A percentile compares a stretch with the other conserved stretches of the same genome.
Evolutionary conservation across 2,329 filamentous ascomycete genomes (phyloP).

Genomic region (Plectosphaerella cucumerina): DNA sequence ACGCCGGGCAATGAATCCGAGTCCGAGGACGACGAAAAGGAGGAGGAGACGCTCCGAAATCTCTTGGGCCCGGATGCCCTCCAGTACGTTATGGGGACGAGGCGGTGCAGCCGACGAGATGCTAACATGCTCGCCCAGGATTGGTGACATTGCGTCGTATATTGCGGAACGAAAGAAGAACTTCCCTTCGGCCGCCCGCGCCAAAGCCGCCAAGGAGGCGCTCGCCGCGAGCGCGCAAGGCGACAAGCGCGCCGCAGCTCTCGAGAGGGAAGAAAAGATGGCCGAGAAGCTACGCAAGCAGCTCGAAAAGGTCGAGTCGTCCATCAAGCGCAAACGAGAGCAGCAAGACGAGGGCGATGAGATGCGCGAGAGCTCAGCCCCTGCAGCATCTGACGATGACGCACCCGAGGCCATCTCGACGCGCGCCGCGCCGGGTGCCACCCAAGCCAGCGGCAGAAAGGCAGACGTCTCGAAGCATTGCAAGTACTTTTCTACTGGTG

Average conservation of each 20-base stretch:
- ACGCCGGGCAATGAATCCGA: slow-evolving; percentile 62
- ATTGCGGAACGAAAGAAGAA: slow-evolving; percentile 74
- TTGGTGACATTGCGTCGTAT: slow-evolving; percentile 73
- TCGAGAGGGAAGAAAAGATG: slow-evolving; percentile 56
- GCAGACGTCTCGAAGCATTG: slow-evolving; percentile 62
- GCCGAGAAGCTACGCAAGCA: slow-evolving; percentile 60
- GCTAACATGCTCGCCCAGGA: slow-evolving; percentile 25
- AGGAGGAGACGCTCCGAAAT: slow-evolving; percentile 63
- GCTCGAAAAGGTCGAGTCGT: slow-evolving; percentile 67
- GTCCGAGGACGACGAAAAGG: slow-evolving; percentile 63
- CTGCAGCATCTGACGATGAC: slow-evolving; percentile 52
- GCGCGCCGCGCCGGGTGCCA: slow-evolving; percentile 36
- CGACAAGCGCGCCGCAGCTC: slow-evolving; percentile 10
- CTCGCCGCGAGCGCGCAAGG: slow-evolving; percentile 28
- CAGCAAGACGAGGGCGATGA: slow-evolving; percentile 65
- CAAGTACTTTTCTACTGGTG: slow-evolving; percentile 68
- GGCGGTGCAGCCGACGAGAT: not conserved
- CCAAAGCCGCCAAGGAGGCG: slow-evolving; percentile 57
- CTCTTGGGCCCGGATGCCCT: slow-evolving; percentile 52
- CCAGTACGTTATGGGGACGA: slow-evolving; percentile 35
- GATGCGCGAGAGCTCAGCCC: slow-evolving; percentile 48
- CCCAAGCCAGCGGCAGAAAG: slow-evolving; percentile 33
- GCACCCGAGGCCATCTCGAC: slow-evolving; percentile 55
- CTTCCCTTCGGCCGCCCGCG: slow-evolving; percentile 73
- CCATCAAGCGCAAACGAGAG: slow-evolving; percentile 64